These are phyloP conservation scores for Canariomyces notabilis DNA, from an alignment of 2,329 filamentous ascomycete species.

Conservation along the genomic window DNA sequence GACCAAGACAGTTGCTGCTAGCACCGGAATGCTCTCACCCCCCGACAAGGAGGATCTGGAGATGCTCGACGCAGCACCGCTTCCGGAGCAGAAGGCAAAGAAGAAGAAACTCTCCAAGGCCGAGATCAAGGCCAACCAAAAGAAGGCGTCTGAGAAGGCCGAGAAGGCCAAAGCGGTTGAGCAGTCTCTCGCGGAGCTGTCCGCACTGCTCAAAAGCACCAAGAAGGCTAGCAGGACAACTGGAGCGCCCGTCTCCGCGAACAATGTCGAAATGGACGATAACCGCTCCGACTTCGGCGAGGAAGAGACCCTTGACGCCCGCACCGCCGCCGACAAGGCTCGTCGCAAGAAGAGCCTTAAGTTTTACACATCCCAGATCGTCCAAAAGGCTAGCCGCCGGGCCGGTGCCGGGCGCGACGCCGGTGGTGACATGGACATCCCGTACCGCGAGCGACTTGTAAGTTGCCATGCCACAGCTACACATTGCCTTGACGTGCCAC, in stretches of 20 bases:
- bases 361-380: conserved; percentile 97
- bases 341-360: conserved; percentile 85
- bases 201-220: conserved; percentile 51
- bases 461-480: neutral
- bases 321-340: conserved; percentile 80
- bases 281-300: conserved; percentile 91
- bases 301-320: conserved; percentile 70
- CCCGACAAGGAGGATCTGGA: conserved; percentile 30
- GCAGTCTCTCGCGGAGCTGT: conserved; percentile 65
- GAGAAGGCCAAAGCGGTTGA: conserved; percentile 56
- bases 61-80: conserved; percentile 16
- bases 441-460: conserved; percentile 75
- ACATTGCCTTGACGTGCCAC: neutral
- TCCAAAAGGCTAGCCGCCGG: conserved; percentile 87
- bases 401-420: conserved; percentile 66
- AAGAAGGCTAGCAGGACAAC: conserved; percentile 34
- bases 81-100: conserved; percentile 24
- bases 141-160: conserved; percentile 40
- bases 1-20: conserved; percentile 31
- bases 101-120: conserved; percentile 33
- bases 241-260: conserved; percentile 34
- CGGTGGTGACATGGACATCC: conserved; percentile 77
- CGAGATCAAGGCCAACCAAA: conserved; percentile 33
- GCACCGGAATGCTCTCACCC: conserved; percentile 32
- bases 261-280: conserved; percentile 40